Conservation (phyloP, 805 yeast genomes). For the Kodamaea leandrae region DNA sequence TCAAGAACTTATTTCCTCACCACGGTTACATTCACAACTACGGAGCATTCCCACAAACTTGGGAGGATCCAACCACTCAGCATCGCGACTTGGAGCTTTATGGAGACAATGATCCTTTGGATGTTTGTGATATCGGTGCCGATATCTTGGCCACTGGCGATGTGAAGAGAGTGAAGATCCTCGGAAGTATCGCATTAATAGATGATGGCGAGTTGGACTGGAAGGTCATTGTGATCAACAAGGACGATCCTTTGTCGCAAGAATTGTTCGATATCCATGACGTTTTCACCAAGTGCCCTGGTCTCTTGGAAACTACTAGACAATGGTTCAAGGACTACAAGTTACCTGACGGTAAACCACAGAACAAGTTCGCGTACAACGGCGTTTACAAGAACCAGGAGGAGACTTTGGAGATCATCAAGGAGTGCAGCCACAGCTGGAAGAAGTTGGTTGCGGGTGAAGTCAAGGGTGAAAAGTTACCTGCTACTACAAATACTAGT, state of each 20-base stretch:
- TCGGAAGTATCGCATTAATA: constrained; percentile 91
- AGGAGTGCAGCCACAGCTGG: constrained; percentile 87
- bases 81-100: constrained; percentile 42
- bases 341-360: constrained; percentile 97
- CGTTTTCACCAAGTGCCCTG: constrained; percentile 86
- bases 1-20: constrained; percentile 76
- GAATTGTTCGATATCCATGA: constrained; percentile 89
- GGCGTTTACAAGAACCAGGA: constrained; percentile 87
- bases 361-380: constrained; percentile 93
- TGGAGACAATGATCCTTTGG: constrained; percentile 96
- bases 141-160: constrained; percentile 64
- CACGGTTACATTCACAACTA: constrained; percentile 86
- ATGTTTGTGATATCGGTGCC: constrained; percentile 88
- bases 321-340: constrained; percentile 99
- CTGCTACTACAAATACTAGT: constrained; percentile 37
- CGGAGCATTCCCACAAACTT: constrained; percentile 89
- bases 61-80: constrained; percentile 88
- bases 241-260: constrained; percentile 81
- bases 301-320: constrained; percentile 87
- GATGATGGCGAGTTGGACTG: constrained; percentile 92
- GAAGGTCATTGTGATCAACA: constrained; percentile 87
- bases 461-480: constrained; percentile 23
- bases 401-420: constrained; percentile 80
- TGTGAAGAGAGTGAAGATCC: constrained; percentile 83
- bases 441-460: constrained; percentile 66